A percentile compares a stretch with the other conserved stretches of the same genome.
These are phyloP conservation scores for Apiospora sp. DNA, from an alignment of 2,329 filamentous ascomycete species.

Conservation along the genomic window DNA sequence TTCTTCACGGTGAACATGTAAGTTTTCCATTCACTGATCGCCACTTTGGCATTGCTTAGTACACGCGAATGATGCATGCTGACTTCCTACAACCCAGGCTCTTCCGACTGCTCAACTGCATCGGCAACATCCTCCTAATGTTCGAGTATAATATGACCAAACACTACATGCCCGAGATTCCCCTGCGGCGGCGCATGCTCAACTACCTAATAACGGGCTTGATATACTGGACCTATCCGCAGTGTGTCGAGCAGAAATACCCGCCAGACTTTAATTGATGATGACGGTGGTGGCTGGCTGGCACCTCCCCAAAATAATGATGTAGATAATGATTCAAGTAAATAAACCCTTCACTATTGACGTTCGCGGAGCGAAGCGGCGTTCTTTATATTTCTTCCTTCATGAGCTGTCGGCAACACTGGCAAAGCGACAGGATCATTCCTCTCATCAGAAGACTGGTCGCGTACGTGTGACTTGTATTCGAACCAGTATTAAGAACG, in stretches of 20 bases:
- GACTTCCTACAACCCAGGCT: constrained; percentile 36
- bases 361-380: too few species aligned
- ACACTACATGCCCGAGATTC: constrained; percentile 43
- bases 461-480: not conserved
- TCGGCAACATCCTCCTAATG: constrained; percentile 49
- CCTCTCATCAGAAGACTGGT: too few species aligned
- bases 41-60: not conserved
- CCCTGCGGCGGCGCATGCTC: constrained; percentile 35
- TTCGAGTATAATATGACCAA: constrained; percentile 49
- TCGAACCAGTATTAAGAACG: not conserved
- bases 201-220: constrained; percentile 42
- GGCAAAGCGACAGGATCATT: not conserved
- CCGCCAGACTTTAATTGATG: constrained; percentile 36
- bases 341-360: not conserved
- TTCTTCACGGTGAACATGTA: constrained; percentile 50
- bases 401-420: not conserved
- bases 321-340: constrained; percentile 3
- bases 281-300: too few species aligned
- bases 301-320: not conserved
- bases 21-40: constrained; percentile 31
- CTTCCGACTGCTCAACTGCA: constrained; percentile 48
- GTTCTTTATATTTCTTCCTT: not conserved
- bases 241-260: constrained; percentile 48
- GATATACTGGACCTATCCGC: constrained; percentile 53
- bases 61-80: not conserved